Conservation (phyloP, 1,139 yeast genomes). For the Yamadazyma diddensiae region DNA sequence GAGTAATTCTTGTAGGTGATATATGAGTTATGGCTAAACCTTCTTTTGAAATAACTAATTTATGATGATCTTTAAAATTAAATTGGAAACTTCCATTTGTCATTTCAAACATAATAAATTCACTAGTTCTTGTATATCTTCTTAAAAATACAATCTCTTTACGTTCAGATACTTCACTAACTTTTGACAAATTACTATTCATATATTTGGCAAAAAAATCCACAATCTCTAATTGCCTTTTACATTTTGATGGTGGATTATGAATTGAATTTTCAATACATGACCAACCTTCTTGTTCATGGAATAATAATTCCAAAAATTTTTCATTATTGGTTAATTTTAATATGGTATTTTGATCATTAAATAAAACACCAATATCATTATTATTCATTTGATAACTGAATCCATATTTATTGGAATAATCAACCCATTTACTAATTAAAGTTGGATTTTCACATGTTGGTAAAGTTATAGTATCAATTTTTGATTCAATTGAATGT, state of each 20-base stretch:
- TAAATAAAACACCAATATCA: constrained; percentile 88
- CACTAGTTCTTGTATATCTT: constrained; percentile 74
- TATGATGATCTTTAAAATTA: constrained; percentile 93
- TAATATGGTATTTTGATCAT: constrained; percentile 77
- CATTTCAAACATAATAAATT: constrained; percentile 87
- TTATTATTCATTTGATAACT: constrained; percentile 90
- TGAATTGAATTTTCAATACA: constrained; percentile 59
- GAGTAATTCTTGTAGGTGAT: constrained; percentile 71
- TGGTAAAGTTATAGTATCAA: constrained; percentile 40
- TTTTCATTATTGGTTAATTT: constrained; percentile 62
- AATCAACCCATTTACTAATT: constrained; percentile 97
- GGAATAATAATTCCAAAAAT: constrained; percentile 61
- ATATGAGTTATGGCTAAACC: constrained; percentile 81
- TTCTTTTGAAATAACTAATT: constrained; percentile 71
- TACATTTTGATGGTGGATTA: constrained; percentile 58
- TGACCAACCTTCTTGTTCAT: constrained; percentile 68
- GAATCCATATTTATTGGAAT: constrained; percentile 92
- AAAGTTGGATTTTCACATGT: constrained; percentile 63
- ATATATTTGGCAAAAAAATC: constrained; percentile 81
- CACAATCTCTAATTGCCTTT: constrained; percentile 75
- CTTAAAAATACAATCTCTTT: constrained; percentile 72
- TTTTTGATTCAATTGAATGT: constrained; percentile 28
- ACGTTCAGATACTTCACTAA: constrained; percentile 56
- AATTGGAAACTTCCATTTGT: constrained; percentile 92
- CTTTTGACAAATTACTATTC: constrained; percentile 77